Conservation (phyloP, 805 yeast species). For the Saccharomycopsis sp. region DNA sequence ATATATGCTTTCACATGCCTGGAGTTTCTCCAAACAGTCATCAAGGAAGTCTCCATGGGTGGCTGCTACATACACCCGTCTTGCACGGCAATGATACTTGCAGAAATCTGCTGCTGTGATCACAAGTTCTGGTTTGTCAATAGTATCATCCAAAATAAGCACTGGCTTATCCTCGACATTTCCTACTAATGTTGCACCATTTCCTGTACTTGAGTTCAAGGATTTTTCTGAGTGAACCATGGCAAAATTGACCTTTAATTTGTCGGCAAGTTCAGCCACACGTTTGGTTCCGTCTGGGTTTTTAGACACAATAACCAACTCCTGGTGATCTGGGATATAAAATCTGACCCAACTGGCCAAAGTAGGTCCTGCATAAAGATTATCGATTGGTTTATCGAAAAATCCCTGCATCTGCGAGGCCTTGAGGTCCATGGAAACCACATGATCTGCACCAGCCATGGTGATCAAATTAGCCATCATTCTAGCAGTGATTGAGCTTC, state of each 20-base stretch:
- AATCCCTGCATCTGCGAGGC: conserved; percentile 64
- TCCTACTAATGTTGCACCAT: conserved; percentile 61
- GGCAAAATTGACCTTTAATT: conserved; percentile 53
- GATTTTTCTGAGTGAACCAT: conserved; percentile 45
- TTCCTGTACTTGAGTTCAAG: conserved; percentile 35
- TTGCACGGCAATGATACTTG: conserved; percentile 53
- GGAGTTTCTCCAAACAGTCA: conserved; percentile 45
- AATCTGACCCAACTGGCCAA: conserved; percentile 49
- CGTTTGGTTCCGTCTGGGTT: conserved; percentile 63
- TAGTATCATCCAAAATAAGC: conserved; percentile 55
- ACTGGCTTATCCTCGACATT: conserved; percentile 51
- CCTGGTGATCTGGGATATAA: conserved; percentile 44
- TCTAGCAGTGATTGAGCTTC: conserved; percentile 30
- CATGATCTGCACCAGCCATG: conserved; percentile 58
- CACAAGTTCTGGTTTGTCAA: conserved; percentile 51
- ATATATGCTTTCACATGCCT: conserved; percentile 40
- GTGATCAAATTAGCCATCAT: conserved; percentile 46
- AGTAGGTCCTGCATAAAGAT: conserved; percentile 49
- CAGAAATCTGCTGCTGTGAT: conserved; percentile 53
- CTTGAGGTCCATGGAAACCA: conserved; percentile 59
- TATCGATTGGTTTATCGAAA: conserved; percentile 57
- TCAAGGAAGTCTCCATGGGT: conserved; percentile 59
- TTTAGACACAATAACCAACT: conserved; percentile 54
- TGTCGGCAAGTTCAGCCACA: conserved; percentile 54
- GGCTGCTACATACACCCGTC: conserved; percentile 47